phyloP scores from a whole-genome alignment of 306 rosid genomes.

The Betula pendula region DNA sequence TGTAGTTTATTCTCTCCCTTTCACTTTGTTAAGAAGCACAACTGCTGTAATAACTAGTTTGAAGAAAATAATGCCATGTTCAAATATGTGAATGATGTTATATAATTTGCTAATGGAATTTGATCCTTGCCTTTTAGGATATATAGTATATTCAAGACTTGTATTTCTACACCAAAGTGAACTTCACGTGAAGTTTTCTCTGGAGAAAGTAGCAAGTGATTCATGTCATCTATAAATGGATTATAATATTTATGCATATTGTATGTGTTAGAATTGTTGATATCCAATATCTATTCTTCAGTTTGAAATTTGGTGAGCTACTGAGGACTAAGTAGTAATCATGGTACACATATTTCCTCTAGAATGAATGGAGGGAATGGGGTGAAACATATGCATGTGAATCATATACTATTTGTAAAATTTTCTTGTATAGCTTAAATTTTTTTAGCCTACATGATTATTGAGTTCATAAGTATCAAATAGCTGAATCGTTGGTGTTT shows the following conservation, averaged over 20 bases:
- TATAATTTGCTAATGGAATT: background rate
- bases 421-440: background rate
- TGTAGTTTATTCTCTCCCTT: background rate
- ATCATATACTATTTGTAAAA: background rate
- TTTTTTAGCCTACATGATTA: background rate
- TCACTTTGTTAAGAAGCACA: constrained; percentile 1
- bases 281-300: background rate
- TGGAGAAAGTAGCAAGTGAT: background rate
- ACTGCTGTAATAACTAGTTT: background rate
- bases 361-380: too few relatives aligned
- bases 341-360: background rate
- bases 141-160: background rate
- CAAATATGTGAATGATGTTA: background rate
- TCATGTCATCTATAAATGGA: background rate
- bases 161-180: background rate
- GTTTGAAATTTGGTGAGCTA: background rate
- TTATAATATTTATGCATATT: background rate
- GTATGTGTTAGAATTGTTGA: background rate
- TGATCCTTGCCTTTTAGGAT: background rate
- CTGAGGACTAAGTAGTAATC: background rate
- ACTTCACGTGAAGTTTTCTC: background rate
- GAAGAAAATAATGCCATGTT: background rate
- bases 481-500: background rate
- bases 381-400: background rate
- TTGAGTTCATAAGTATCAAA: background rate